Evolutionary conservation across 352 stramenopile species (phyloP).

Genomic region (Pythium chondricola): DNA sequence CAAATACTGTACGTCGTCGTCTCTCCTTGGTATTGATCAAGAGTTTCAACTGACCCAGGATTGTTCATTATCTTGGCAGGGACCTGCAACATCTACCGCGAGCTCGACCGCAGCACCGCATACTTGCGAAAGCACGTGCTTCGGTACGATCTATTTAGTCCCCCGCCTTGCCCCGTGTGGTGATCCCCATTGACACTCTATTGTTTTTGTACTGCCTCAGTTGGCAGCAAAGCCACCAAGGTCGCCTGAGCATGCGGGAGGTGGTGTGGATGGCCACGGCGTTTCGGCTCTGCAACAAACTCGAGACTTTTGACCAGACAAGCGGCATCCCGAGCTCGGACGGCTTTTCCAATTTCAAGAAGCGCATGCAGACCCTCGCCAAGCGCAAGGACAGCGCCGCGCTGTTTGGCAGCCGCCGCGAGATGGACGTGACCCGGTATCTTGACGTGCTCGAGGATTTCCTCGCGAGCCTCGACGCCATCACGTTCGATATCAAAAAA

Average conservation of each 20-base stretch:
- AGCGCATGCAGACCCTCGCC: conserved; percentile 40
- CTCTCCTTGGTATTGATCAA: too few species aligned
- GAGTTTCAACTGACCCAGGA: neutral
- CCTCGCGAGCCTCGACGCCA: conserved; percentile 52
- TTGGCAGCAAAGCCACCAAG: conserved; percentile 70
- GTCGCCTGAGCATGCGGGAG: conserved; percentile 57
- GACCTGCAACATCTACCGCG: conserved; percentile 81
- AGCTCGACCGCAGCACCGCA: conserved; percentile 73
- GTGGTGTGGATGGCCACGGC: conserved; percentile 78
- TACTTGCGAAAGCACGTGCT: conserved; percentile 78
- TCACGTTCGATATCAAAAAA: conserved; percentile 46
- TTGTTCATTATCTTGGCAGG: conserved; percentile 24
- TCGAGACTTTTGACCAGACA: conserved; percentile 76
- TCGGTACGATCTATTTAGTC: conserved; percentile 19
- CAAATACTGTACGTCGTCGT: conserved; percentile 71
- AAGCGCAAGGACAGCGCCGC: conserved; percentile 47
- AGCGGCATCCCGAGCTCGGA: conserved; percentile 75
- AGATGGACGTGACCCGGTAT: conserved; percentile 50
- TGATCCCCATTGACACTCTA: neutral
- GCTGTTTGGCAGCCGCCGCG: conserved; percentile 49
- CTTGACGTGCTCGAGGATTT: conserved; percentile 67
- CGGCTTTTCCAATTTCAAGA: conserved; percentile 56
- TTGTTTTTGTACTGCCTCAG: conserved; percentile 3
- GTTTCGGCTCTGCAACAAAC: conserved; percentile 77
- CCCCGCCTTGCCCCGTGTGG: neutral